Conservation (phyloP, 2,329 filamentous ascomycete species). For the Fusarium sp. region DNA sequence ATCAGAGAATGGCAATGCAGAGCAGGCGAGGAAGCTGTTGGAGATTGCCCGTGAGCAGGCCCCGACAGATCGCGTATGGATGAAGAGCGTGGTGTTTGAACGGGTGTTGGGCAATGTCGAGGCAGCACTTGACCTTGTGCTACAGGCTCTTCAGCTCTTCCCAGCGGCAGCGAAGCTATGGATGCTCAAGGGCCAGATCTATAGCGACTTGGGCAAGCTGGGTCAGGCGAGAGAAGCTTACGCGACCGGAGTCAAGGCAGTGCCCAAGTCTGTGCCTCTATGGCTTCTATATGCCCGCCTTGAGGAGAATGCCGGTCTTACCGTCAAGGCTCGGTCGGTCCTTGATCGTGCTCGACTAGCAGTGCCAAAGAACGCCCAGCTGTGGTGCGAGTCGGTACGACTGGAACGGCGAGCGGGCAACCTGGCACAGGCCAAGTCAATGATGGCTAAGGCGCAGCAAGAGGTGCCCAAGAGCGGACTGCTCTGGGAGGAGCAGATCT, state of each 20-base stretch:
- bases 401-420: conserved; percentile 92
- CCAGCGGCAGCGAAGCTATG: conserved; percentile 89
- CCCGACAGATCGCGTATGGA: conserved; percentile 95
- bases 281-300: conserved; percentile 91
- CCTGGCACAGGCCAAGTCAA: conserved; percentile 82
- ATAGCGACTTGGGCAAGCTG: conserved; percentile 83
- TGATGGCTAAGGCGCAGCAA: conserved; percentile 94
- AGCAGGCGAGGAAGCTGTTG: conserved; percentile 85
- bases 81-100: conserved; percentile 95
- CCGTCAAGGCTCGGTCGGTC: conserved; percentile 93
- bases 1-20: conserved; percentile 85
- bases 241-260: conserved; percentile 86
- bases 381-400: conserved; percentile 95
- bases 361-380: conserved; percentile 82
- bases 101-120: conserved; percentile 84
- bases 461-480: conserved; percentile 89
- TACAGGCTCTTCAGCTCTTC: conserved; percentile 87
- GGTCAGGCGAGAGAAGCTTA: conserved; percentile 92
- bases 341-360: conserved; percentile 91
- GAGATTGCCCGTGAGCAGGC: conserved; percentile 87
- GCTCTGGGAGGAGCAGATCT: conserved; percentile 94
- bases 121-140: conserved; percentile 85
- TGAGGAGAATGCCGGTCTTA: conserved; percentile 84
- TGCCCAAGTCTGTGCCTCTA: conserved; percentile 83
- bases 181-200: conserved; percentile 99